Conservation (phyloP, 148 eudicot species). For the Camellia granthamiana region DNA sequence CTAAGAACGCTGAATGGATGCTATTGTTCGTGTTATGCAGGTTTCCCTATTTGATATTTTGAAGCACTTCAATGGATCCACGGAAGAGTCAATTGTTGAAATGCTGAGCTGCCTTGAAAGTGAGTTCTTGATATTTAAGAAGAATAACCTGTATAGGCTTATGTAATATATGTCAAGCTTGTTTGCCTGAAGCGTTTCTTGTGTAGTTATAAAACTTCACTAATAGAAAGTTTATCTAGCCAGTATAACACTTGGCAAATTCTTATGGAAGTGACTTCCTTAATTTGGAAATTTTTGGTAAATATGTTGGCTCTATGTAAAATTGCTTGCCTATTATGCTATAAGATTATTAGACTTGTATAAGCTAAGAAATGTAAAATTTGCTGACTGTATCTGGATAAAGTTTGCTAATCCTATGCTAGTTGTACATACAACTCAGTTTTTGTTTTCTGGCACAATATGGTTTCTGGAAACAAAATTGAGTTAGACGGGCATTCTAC, state of each 20-base stretch:
- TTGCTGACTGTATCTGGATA: no score
- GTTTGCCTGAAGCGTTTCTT: not conserved
- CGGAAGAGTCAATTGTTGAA: conserved; percentile 36
- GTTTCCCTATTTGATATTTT: conserved; percentile 48
- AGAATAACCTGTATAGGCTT: conserved; percentile 51
- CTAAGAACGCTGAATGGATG: not conserved
- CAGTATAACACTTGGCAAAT: not conserved
- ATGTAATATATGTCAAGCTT: conserved; percentile 24
- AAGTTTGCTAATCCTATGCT: no score
- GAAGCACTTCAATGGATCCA: conserved; percentile 51
- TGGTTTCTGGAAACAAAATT: no score
- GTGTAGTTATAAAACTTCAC: not conserved
- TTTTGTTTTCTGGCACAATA: no score
- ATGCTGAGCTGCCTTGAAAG: conserved; percentile 52
- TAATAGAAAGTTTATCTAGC: not conserved
- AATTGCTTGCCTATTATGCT: conserved; percentile 6
- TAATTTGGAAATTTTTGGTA: no score
- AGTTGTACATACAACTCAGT: no score
- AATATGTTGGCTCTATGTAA: not conserved
- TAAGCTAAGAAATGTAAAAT: no score
- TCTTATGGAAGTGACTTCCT: not conserved
- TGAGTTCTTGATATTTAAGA: conserved; percentile 55
- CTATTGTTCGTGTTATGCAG: conserved; percentile 31
- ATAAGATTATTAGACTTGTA: not conserved
- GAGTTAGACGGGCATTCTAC: no score